These are phyloP conservation scores for Leccinum discolor DNA, from an alignment of 1,284 basidiomycete species.

Conservation along the genomic window DNA sequence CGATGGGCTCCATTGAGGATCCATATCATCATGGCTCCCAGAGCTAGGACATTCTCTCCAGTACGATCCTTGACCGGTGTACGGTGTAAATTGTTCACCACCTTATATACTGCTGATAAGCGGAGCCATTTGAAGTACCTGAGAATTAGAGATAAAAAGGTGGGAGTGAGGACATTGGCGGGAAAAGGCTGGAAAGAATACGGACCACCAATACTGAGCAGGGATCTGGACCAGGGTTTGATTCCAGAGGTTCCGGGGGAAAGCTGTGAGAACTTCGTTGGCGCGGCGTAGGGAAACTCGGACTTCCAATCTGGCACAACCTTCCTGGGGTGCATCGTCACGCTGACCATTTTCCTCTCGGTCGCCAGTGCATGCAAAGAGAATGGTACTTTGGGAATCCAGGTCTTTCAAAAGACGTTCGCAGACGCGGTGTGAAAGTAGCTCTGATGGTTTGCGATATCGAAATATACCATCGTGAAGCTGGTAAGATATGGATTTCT, in stretches of 20 bases:
- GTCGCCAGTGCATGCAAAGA: constrained; percentile 1
- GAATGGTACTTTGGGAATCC: not conserved
- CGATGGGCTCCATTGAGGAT: not conserved
- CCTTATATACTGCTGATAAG: not conserved
- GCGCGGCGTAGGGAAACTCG: not conserved
- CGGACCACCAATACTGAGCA: constrained; percentile 3
- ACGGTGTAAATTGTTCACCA: not conserved
- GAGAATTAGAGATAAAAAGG: not conserved
- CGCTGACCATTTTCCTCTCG: not conserved
- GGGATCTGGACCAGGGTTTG: constrained; percentile 4
- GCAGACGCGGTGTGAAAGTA: not conserved
- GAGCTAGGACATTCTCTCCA: not conserved
- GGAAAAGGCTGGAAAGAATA: not conserved
- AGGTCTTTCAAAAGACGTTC: not conserved
- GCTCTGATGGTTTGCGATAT: not conserved
- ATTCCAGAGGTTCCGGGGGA: not conserved
- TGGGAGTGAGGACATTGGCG: not conserved
- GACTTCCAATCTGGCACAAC: constrained; percentile 7
- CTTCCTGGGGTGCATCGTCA: constrained; percentile 1
- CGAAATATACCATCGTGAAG: constrained; percentile 8
- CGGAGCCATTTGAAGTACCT: constrained; percentile 14
- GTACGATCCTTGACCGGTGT: not conserved
- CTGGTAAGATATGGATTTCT: constrained; percentile 17
- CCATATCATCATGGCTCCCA: not conserved
- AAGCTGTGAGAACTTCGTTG: rapidly evolving